Evolutionary conservation across 805 yeast species (phyloP).

Genomic region (Cyberlindnera misumaiensis): DNA sequence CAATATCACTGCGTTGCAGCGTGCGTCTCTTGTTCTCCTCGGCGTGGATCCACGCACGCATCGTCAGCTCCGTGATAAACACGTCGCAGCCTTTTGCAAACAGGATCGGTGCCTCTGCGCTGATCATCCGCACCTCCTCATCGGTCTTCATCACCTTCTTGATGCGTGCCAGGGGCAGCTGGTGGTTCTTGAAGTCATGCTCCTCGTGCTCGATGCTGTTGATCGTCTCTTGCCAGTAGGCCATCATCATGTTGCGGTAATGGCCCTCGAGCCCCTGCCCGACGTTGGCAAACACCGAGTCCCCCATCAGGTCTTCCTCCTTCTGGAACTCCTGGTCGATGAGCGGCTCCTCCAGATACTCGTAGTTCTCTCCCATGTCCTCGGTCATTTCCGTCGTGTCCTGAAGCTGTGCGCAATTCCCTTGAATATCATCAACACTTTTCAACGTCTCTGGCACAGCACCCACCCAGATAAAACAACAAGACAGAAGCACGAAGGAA

Average conservation of each 20-base stretch:
- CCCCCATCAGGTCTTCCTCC: slow-evolving; percentile 31
- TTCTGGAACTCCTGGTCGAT: slow-evolving; percentile 6
- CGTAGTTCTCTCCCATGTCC: slow-evolving; percentile 16
- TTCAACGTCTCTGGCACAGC: too few species aligned
- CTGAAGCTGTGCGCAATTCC: not conserved
- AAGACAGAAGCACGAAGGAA: not conserved
- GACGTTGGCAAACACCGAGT: slow-evolving; percentile 77
- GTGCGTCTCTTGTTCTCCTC: slow-evolving; percentile 95
- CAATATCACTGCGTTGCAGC: slow-evolving; percentile 87
- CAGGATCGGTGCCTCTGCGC: slow-evolving; percentile 96
- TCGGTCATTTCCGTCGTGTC: slow-evolving; percentile 4
- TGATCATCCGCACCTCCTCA: slow-evolving; percentile 94
- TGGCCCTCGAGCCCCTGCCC: slow-evolving; percentile 86
- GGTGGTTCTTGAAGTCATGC: slow-evolving; percentile 91
- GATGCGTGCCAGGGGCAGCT: slow-evolving; percentile 90
- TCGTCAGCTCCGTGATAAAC: slow-evolving; percentile 92
- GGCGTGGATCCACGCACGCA: slow-evolving; percentile 99
- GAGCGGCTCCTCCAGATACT: slow-evolving; percentile 19
- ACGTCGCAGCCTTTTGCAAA: slow-evolving; percentile 98
- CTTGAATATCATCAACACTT: not conserved
- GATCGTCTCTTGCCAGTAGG: slow-evolving; percentile 96
- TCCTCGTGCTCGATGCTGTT: slow-evolving; percentile 79
- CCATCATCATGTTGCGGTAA: slow-evolving; percentile 84
- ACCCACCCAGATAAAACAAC: not conserved
- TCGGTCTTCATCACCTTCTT: slow-evolving; percentile 98